Conservation (phyloP, 345 rosid genomes). For the Gossypium arboreum region DNA sequence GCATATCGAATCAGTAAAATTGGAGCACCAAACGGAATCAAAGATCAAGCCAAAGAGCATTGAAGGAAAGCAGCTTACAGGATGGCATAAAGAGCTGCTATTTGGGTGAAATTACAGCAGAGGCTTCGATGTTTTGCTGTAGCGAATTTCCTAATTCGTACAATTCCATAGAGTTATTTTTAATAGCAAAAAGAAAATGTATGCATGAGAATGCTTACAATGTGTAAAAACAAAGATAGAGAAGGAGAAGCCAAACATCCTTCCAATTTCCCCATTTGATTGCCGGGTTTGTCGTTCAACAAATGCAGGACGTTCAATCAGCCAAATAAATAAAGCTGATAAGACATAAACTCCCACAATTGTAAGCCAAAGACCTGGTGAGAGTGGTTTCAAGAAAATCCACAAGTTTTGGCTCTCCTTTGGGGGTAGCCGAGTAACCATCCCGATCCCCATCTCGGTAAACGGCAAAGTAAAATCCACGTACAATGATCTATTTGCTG, state of each 20-base stretch:
- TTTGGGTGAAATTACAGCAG: too few relatives aligned
- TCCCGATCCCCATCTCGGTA: too few relatives aligned
- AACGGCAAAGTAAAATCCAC: not conserved
- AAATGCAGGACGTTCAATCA: not conserved
- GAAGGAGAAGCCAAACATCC: slow-evolving; percentile 7
- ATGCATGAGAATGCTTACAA: not conserved
- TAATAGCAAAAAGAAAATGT: too few relatives aligned
- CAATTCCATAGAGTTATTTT: too few relatives aligned
- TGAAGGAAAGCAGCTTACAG: too few relatives aligned
- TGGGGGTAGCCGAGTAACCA: not conserved
- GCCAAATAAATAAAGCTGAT: not conserved
- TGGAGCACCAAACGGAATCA: too few relatives aligned
- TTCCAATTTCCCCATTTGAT: not conserved
- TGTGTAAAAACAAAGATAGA: not conserved
- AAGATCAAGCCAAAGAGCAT: too few relatives aligned
- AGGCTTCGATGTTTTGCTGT: too few relatives aligned
- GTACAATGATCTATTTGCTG: not conserved
- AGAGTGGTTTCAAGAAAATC: slow-evolving; percentile 18
- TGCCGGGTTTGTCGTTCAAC: not conserved
- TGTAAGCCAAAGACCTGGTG: not conserved
- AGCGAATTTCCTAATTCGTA: too few relatives aligned
- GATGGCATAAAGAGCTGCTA: too few relatives aligned
- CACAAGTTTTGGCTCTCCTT: not conserved
- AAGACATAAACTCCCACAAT: not conserved
- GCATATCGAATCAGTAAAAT: too few relatives aligned